A percentile compares a stretch with the other conserved stretches of the same genome.
Evolutionary conservation across 1,139 yeast species (phyloP).

Genomic region (Candida tropicalis): DNA sequence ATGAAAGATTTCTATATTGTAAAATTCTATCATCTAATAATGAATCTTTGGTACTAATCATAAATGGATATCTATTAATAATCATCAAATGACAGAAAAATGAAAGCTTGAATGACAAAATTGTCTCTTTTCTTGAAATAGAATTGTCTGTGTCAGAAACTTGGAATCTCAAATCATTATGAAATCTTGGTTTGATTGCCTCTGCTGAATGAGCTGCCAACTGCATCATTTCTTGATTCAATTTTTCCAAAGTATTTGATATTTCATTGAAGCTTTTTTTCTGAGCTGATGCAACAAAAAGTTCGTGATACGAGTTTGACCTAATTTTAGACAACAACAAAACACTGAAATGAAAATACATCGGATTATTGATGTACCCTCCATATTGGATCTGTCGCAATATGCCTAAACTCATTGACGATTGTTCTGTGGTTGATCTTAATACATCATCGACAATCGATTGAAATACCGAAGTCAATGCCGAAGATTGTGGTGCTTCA

Average conservation of each 20-base stretch:
- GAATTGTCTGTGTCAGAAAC: constrained; percentile 8
- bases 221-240: constrained; percentile 26
- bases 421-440: not conserved
- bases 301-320: constrained; percentile 28
- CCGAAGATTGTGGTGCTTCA: not conserved
- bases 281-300: constrained; percentile 33
- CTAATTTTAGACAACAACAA: constrained; percentile 30
- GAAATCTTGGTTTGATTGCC: constrained; percentile 26
- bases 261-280: constrained; percentile 21
- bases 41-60: constrained; percentile 21
- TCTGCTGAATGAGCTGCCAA: constrained; percentile 20
- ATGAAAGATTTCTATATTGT: constrained; percentile 27
- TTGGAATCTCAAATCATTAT: constrained; percentile 28
- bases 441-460: not conserved
- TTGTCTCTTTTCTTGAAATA: constrained; percentile 17
- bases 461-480: not conserved
- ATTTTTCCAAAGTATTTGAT: constrained; percentile 19
- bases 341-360: constrained; percentile 18
- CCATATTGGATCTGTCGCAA: constrained; percentile 4
- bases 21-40: constrained; percentile 19
- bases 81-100: constrained; percentile 39
- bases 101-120: constrained; percentile 29
- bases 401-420: not conserved
- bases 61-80: constrained; percentile 37
- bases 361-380: constrained; percentile 2